Conservation (phyloP, 495 filamentous ascomycete genomes). For the Penicillium paradoxum region DNA sequence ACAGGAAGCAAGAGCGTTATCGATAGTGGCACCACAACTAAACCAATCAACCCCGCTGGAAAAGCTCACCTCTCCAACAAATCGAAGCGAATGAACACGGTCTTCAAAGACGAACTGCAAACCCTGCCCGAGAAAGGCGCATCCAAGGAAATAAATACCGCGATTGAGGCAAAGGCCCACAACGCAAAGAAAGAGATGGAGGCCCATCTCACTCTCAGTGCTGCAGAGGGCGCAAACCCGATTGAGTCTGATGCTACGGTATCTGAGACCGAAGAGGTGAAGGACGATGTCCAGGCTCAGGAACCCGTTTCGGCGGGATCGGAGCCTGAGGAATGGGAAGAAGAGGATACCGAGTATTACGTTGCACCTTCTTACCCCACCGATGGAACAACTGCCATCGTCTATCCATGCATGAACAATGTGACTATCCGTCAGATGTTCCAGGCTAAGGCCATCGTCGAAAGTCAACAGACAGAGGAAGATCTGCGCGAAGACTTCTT, state of each 20-base stretch:
- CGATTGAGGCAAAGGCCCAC: slow-evolving; percentile 8
- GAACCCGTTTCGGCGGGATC: slow-evolving; percentile 24
- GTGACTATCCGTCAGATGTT: slow-evolving; percentile 55
- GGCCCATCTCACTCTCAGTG: background rate
- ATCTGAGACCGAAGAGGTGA: slow-evolving; percentile 17
- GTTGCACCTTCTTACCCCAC: slow-evolving; percentile 72
- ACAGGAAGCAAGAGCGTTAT: slow-evolving; percentile 42
- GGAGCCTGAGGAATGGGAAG: slow-evolving; percentile 70
- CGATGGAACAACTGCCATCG: slow-evolving; percentile 63
- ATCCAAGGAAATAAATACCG: slow-evolving; percentile 35
- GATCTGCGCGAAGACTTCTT: slow-evolving; percentile 81
- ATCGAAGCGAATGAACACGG: slow-evolving; percentile 54
- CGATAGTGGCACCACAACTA: slow-evolving; percentile 34
- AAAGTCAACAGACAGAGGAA: slow-evolving; percentile 50
- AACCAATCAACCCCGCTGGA: slow-evolving; percentile 29
- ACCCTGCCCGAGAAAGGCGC: slow-evolving; percentile 30
- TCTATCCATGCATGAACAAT: slow-evolving; percentile 55
- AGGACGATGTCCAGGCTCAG: background rate
- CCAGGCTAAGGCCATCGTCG: slow-evolving; percentile 62
- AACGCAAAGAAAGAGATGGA: slow-evolving; percentile 2
- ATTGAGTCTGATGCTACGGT: slow-evolving; percentile 12
- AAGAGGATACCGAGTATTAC: slow-evolving; percentile 72
- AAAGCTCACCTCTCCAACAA: slow-evolving; percentile 39
- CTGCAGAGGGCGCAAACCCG: background rate
- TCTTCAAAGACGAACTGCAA: slow-evolving; percentile 58